These are phyloP conservation scores for Panicum hallii DNA, from an alignment of 202 grass and related monocot species.

Conservation along the genomic window DNA sequence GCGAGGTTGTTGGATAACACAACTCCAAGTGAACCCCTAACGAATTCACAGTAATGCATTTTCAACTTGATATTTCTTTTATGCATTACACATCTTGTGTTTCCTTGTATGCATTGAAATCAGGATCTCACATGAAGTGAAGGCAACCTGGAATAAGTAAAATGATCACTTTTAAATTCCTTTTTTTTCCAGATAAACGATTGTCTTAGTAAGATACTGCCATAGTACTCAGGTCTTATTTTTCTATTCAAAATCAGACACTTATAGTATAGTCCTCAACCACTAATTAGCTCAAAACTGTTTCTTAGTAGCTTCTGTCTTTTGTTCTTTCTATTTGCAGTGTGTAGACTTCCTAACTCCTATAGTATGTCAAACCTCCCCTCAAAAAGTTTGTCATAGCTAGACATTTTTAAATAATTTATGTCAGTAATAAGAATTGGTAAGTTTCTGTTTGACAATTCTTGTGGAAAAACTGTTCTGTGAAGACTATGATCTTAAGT, in stretches of 20 bases:
- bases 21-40: constrained; percentile 56
- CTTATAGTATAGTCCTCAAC: neutral
- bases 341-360: neutral
- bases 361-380: neutral
- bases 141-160: neutral
- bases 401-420: neutral
- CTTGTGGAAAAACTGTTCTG: neutral
- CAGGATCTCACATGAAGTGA: neutral
- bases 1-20: constrained; percentile 88
- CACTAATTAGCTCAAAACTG: neutral
- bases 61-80: constrained; percentile 38
- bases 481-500: neutral
- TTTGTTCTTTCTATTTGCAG: neutral
- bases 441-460: constrained; percentile 8
- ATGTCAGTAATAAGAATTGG: neutral
- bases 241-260: neutral
- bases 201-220: neutral
- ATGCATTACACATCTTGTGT: neutral
- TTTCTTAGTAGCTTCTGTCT: neutral
- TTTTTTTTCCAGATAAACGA: neutral
- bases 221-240: neutral
- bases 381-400: neutral
- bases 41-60: constrained; percentile 75
- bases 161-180: neutral
- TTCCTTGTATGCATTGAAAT: neutral